A percentile compares a stretch with the other conserved stretches of the same genome.
Evolutionary conservation across 805 yeast genomes (phyloP).

Genomic region (Saccharomycopsis microspora): DNA sequence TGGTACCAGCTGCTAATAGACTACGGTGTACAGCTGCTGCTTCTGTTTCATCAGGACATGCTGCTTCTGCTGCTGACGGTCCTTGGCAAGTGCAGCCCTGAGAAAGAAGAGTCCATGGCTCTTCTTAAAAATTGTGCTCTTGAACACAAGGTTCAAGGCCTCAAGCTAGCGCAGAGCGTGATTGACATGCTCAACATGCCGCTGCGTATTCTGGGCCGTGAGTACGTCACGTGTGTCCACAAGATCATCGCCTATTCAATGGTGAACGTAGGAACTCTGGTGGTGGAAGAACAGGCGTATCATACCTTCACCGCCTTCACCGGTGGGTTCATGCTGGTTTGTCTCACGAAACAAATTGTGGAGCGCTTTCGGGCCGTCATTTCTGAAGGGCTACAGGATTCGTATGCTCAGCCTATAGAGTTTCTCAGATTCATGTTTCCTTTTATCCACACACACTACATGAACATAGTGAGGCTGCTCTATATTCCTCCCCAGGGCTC

Average conservation of each 20-base stretch:
- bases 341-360: not conserved
- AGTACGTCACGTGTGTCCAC: constrained; percentile 1
- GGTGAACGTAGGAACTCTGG: not conserved
- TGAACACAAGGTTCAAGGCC: constrained; percentile 1
- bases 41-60: constrained; percentile 2
- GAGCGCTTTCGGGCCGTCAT: not conserved
- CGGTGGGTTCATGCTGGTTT: constrained; percentile 3
- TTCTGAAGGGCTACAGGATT: not conserved
- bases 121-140: not conserved
- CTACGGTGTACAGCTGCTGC: not conserved
- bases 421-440: not conserved
- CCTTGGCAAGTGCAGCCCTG: not conserved
- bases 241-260: constrained; percentile 7
- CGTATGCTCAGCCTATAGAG: not conserved
- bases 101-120: not conserved
- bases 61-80: not conserved
- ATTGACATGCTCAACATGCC: constrained; percentile 6
- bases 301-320: constrained; percentile 1
- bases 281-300: not conserved
- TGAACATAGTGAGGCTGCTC: not conserved
- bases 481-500: constrained; percentile 1
- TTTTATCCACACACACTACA: not conserved
- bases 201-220: not conserved
- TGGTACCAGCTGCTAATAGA: constrained; percentile 7
- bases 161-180: constrained; percentile 3